A percentile compares a stretch with the other conserved stretches of the same genome.
Conservation (phyloP, 495 filamentous ascomycete genomes). For the Xylaria longipes region DNA sequence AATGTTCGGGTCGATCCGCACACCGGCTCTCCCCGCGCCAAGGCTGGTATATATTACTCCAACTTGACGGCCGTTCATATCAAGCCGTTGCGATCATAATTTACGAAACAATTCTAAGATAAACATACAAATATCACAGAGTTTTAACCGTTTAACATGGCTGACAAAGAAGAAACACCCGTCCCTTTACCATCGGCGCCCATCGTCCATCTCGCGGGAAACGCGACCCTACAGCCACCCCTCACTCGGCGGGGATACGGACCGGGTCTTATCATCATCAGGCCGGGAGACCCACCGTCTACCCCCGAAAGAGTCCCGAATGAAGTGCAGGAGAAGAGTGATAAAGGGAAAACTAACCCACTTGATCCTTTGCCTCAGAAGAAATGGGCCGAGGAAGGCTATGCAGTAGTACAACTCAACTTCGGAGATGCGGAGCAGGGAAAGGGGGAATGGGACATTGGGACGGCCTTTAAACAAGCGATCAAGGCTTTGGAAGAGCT, state of each 20-base stretch:
- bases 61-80: neutral
- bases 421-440: constrained; percentile 15
- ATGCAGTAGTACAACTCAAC: constrained; percentile 54
- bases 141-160: neutral
- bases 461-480: neutral
- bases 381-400: constrained; percentile 69
- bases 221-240: constrained; percentile 55
- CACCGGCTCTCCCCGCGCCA: neutral
- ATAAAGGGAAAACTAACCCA: constrained; percentile 22
- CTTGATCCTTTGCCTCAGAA: constrained; percentile 54
- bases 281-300: constrained; percentile 16
- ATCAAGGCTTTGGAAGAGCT: constrained; percentile 27
- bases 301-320: neutral
- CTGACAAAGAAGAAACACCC: constrained; percentile 15
- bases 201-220: constrained; percentile 16
- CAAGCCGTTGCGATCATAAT: neutral
- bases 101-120: neutral
- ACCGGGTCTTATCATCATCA: constrained; percentile 59
- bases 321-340: neutral
- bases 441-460: neutral
- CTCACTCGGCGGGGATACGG: constrained; percentile 62
- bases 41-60: neutral
- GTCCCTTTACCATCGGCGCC: constrained; percentile 24
- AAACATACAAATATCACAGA: neutral
- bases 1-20: neutral